A percentile compares a stretch with the other conserved stretches of the same genome.
These are phyloP conservation scores for Rhynchosporium graminicola DNA, from an alignment of 2,329 filamentous ascomycete genomes.

Conservation along the genomic window DNA sequence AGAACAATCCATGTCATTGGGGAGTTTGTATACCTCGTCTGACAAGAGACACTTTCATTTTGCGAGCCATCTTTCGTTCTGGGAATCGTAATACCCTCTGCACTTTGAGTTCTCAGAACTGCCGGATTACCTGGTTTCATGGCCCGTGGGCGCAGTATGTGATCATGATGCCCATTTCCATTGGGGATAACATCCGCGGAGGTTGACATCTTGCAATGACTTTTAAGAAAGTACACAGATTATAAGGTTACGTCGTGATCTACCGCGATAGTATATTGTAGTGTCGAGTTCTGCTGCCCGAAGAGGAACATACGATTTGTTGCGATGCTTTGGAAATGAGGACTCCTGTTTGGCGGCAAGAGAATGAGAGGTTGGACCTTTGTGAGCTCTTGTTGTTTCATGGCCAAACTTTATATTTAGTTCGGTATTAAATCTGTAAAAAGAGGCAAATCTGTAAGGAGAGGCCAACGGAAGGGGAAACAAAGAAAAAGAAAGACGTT, in stretches of 20 bases:
- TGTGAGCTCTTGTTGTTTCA: neutral
- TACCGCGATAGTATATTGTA: neutral
- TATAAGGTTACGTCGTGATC: neutral
- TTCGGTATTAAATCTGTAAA: neutral
- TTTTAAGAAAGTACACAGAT: neutral
- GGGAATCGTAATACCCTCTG: conserved; percentile 29
- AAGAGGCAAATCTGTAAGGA: neutral
- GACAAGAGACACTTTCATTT: conserved; percentile 33
- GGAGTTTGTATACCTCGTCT: conserved; percentile 34
- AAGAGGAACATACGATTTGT: neutral
- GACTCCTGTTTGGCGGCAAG: neutral
- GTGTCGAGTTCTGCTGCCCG: neutral
- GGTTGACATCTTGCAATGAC: conserved; percentile 34
- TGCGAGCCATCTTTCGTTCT: conserved; percentile 20
- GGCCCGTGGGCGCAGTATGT: conserved; percentile 39
- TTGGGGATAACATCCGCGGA: conserved; percentile 34
- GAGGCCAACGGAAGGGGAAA: neutral
- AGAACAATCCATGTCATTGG: conserved; percentile 6
- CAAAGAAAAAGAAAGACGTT: neutral
- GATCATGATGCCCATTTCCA: conserved; percentile 32
- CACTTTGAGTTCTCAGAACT: conserved; percentile 33
- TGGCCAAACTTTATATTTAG: neutral
- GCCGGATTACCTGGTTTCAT: conserved; percentile 34
- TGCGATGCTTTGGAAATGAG: neutral
- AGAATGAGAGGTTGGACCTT: neutral